Conservation (phyloP, 148 eudicot species). For the Diospyros lotus region DNA sequence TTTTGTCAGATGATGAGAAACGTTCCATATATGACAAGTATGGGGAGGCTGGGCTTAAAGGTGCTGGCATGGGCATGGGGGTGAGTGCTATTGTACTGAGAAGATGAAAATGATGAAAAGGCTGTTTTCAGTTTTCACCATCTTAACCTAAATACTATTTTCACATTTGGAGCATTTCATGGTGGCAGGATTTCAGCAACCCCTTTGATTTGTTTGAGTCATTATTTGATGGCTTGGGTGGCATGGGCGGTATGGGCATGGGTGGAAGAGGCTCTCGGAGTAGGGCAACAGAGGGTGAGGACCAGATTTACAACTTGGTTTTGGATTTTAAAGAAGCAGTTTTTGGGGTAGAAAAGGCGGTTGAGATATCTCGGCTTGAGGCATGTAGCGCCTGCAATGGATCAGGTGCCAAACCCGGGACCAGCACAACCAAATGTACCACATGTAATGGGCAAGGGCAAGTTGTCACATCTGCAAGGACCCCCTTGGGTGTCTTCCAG, state of each 20-base stretch:
- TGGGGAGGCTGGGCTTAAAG: conserved; percentile 98
- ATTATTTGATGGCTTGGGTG: conserved; percentile 69
- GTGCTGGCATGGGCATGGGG: conserved; percentile 78
- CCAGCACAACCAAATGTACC: conserved; percentile 56
- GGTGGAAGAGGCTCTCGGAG: conserved; percentile 80
- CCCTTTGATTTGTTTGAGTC: conserved; percentile 95
- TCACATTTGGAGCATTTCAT: not conserved
- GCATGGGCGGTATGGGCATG: conserved; percentile 58
- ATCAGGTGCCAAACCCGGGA: conserved; percentile 90
- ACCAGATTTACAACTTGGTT: conserved; percentile 68
- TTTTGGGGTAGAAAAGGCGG: conserved; percentile 86
- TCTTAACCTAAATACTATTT: not conserved
- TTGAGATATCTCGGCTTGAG: conserved; percentile 78
- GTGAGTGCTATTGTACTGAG: conserved; percentile 36
- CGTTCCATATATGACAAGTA: conserved; percentile 88
- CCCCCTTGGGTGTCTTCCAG: conserved; percentile 91
- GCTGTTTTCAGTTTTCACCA: not conserved
- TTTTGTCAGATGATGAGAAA: conserved; percentile 92
- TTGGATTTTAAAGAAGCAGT: conserved; percentile 90
- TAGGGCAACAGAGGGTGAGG: conserved; percentile 81
- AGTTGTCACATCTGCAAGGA: conserved; percentile 77
- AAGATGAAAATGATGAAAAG: not conserved
- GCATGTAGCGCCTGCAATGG: conserved; percentile 83
- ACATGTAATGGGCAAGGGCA: conserved; percentile 97
- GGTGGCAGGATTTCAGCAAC: conserved; percentile 82